Conservation (phyloP, 2,329 filamentous ascomycete species). For the Botrytis paeoniae region DNA sequence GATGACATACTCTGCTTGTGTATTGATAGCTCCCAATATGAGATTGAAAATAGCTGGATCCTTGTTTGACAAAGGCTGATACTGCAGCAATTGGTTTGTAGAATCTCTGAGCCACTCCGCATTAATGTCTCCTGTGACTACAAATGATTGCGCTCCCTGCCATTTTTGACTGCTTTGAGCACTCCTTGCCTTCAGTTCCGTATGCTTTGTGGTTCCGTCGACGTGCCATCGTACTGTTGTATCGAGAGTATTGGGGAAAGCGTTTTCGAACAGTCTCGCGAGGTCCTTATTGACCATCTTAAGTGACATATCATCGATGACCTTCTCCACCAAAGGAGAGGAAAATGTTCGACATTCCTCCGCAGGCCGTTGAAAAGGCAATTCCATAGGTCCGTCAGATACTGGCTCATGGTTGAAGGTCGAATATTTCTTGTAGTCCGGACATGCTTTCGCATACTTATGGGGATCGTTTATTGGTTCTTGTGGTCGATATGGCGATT, state of each 20-base stretch:
- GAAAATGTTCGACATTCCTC: constrained; percentile 83
- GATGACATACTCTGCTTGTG: constrained; percentile 92
- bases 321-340: constrained; percentile 80
- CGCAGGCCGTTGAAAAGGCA: constrained; percentile 85
- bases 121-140: constrained; percentile 91
- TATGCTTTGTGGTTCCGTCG: constrained; percentile 46
- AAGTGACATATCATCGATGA: constrained; percentile 77
- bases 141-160: constrained; percentile 85
- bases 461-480: constrained; percentile 5
- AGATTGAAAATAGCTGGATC: constrained; percentile 75
- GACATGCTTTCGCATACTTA: constrained; percentile 34
- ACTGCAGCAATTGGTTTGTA: constrained; percentile 89
- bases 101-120: constrained; percentile 91
- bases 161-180: constrained; percentile 60
- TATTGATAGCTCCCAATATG: constrained; percentile 91
- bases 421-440: constrained; percentile 39
- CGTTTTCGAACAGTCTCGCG: constrained; percentile 89
- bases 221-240: constrained; percentile 71
- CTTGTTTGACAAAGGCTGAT: constrained; percentile 79
- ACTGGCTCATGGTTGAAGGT: constrained; percentile 61
- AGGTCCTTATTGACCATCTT: constrained; percentile 83
- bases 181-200: constrained; percentile 41
- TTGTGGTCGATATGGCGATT: constrained; percentile 16
- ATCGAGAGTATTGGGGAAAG: constrained; percentile 78
- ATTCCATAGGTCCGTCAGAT: constrained; percentile 71